Evolutionary conservation across 1,139 yeast genomes (phyloP).

Genomic region (Sugiyamaella neomexicana): DNA sequence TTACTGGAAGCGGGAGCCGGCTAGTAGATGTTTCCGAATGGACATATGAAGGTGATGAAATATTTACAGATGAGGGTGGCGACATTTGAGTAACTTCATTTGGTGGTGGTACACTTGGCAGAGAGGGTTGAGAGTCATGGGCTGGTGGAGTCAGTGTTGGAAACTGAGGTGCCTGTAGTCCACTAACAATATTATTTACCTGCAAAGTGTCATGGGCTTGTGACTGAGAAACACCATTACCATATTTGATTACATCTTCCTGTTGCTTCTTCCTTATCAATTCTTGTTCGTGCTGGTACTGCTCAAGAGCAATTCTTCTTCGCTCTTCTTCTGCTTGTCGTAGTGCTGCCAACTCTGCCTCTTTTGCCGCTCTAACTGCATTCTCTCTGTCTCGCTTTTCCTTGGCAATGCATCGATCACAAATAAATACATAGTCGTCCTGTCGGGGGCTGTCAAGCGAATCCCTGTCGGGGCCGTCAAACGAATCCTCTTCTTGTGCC

Average conservation of each 20-base stretch:
- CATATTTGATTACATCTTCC: neutral
- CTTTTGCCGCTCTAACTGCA: constrained; percentile 11
- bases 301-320: neutral
- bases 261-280: neutral
- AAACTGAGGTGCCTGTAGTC: too few species aligned
- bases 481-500: neutral
- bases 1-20: neutral
- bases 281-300: neutral
- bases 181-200: too few species aligned
- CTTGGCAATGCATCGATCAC: constrained; percentile 12
- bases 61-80: neutral
- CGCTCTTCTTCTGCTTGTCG: constrained; percentile 3
- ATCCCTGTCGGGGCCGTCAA: neutral
- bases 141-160: neutral
- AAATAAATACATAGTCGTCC: constrained; percentile 7
- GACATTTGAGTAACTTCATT: neutral
- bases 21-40: neutral
- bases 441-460: neutral
- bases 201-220: too few species aligned
- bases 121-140: neutral
- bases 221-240: too few species aligned
- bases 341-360: constrained; percentile 8
- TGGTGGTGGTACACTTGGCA: too few species aligned
- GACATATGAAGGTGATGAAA: neutral
- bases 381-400: constrained; percentile 15